These are phyloP conservation scores for Spiraea crenata DNA, from an alignment of 331 rosid species.

Conservation along the genomic window DNA sequence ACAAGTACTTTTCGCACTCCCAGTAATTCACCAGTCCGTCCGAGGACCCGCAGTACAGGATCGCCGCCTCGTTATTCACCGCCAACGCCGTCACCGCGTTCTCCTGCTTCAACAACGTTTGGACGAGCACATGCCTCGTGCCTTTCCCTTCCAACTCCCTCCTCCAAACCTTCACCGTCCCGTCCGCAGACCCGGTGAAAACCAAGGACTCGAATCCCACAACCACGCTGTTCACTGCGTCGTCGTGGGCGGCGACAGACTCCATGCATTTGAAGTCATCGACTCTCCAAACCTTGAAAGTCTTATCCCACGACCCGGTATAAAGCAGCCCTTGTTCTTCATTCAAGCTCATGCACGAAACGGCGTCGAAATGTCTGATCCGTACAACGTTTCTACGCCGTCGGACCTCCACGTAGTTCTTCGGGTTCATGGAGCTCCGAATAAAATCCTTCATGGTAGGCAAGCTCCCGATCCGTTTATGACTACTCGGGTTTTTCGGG, in stretches of 20 bases:
- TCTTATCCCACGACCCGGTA: slow-evolving; percentile 80
- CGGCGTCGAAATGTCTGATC: slow-evolving; percentile 75
- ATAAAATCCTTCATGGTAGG: slow-evolving; percentile 64
- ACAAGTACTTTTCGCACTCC: slow-evolving; percentile 44
- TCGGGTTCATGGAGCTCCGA: slow-evolving; percentile 70
- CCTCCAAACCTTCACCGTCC: slow-evolving; percentile 82
- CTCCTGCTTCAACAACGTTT: slow-evolving; percentile 61
- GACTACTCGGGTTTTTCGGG: slow-evolving; percentile 13
- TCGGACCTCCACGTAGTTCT: slow-evolving; percentile 70
- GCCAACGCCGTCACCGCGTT: slow-evolving; percentile 80
- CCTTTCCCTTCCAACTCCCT: slow-evolving; percentile 39
- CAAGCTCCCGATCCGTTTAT: slow-evolving; percentile 67
- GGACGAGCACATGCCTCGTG: slow-evolving; percentile 48
- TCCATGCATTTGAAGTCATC: slow-evolving; percentile 68
- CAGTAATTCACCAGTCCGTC: slow-evolving; percentile 79
- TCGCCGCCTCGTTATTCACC: slow-evolving; percentile 37
- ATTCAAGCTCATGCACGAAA: slow-evolving; percentile 70
- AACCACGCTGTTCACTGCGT: slow-evolving; percentile 73
- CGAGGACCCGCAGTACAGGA: slow-evolving; percentile 71
- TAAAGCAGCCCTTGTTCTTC: slow-evolving; percentile 59
- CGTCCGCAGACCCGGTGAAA: slow-evolving; percentile 86
- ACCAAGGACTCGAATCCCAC: slow-evolving; percentile 41
- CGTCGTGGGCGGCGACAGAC: slow-evolving; percentile 70
- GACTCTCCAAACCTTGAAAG: slow-evolving; percentile 78
- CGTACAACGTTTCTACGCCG: slow-evolving; percentile 46